Evolutionary conservation across 495 filamentous ascomycete genomes (phyloP).

Genomic region (Daldinia concentrica): DNA sequence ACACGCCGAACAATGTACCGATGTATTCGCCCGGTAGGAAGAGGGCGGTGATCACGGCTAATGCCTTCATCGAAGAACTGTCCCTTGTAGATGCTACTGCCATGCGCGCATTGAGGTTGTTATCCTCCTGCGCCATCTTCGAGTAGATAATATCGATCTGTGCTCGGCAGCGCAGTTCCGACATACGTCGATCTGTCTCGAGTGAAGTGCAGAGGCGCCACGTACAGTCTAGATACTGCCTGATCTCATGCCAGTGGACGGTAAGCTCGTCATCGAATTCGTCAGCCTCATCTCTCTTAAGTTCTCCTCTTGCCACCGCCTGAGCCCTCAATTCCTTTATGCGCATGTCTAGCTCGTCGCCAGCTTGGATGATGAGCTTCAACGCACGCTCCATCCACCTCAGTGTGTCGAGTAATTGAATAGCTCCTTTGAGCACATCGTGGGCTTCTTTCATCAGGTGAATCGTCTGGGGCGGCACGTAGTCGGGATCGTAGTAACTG

Average conservation of each 20-base stretch:
- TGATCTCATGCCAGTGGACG: constrained; percentile 49
- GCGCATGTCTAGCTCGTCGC: constrained; percentile 44
- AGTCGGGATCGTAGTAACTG: constrained; percentile 42
- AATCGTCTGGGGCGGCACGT: constrained; percentile 46
- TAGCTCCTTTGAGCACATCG: constrained; percentile 46
- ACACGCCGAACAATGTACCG: constrained; percentile 48
- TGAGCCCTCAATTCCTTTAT: constrained; percentile 33
- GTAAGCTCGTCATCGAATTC: constrained; percentile 38
- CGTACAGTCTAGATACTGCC: constrained; percentile 48
- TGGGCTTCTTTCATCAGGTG: constrained; percentile 50
- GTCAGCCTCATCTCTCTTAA: constrained; percentile 29
- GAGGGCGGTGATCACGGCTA: constrained; percentile 49
- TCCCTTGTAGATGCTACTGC: constrained; percentile 50
- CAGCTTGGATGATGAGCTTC: constrained; percentile 45
- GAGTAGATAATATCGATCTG: constrained; percentile 52
- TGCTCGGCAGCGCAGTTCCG: constrained; percentile 47
- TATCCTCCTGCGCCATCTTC: constrained; percentile 51
- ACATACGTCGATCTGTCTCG: constrained; percentile 49
- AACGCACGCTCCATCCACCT: constrained; percentile 51
- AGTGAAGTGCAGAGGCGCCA: constrained; percentile 50
- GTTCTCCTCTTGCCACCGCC: constrained; percentile 22
- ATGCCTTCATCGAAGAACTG: constrained; percentile 49
- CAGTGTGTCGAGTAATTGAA: constrained; percentile 47
- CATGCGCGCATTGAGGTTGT: constrained; percentile 50
- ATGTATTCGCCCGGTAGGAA: constrained; percentile 51